Evolutionary conservation across 495 filamentous ascomycete genomes (phyloP).

Genomic region (Tuber magnatum): DNA sequence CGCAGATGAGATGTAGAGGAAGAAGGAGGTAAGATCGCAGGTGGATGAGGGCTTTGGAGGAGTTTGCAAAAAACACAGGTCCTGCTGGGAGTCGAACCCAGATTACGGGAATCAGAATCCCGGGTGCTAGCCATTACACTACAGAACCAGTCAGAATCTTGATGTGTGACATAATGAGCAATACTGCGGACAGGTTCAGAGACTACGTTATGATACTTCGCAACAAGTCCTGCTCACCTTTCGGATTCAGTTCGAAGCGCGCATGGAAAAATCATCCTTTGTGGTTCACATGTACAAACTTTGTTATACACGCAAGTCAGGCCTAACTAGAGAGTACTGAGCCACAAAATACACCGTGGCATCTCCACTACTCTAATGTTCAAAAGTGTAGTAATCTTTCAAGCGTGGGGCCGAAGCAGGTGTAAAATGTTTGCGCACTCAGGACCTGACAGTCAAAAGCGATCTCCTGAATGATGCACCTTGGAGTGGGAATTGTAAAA

Average conservation of each 20-base stretch:
- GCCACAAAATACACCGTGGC: neutral
- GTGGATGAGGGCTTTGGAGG: neutral
- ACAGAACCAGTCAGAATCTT: conserved; percentile 16
- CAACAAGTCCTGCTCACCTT: neutral
- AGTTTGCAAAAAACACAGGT: neutral
- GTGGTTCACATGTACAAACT: neutral
- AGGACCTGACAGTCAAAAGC: too few species aligned
- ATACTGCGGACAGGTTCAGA: neutral
- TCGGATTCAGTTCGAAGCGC: neutral
- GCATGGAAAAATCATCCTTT: neutral
- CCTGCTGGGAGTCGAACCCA: conserved; percentile 32
- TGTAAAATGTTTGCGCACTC: too few species aligned
- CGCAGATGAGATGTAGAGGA: too few species aligned
- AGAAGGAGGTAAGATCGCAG: neutral
- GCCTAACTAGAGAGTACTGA: neutral
- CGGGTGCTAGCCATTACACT: conserved; percentile 34
- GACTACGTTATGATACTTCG: neutral
- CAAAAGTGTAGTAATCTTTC: neutral
- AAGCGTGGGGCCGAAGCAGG: too few species aligned
- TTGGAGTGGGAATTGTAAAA: too few species aligned
- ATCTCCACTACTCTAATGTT: neutral
- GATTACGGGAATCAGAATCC: conserved; percentile 34
- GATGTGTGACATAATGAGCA: neutral
- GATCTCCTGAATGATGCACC: neutral
- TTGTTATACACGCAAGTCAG: neutral